Evolutionary conservation across 2,329 filamentous ascomycete genomes (phyloP), one percentile per base, ranked within the genome.

Genomic region (Rhynchosporium agropyri): DNA sequence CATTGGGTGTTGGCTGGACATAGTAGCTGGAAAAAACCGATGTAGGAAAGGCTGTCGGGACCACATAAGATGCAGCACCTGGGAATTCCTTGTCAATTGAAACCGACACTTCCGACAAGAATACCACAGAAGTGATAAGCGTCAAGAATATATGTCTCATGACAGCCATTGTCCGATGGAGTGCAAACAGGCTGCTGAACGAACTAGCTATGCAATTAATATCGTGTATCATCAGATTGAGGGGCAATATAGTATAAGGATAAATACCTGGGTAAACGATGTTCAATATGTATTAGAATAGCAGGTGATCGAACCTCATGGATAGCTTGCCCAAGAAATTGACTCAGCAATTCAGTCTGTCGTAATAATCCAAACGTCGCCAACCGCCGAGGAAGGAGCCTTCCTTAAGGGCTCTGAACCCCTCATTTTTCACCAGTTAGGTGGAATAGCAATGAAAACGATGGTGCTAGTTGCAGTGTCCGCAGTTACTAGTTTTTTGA

Each of bases 11-110:
- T 3, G 79, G 77, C 26, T 77, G 75, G 60, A 78, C 72, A 67
- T 80, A 80, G 68, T 84, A 84, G 59, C 76, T 81, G 33, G 78
- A 76, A 69, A 82, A 84, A 8, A 77, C 78, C 4, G 77, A 77
- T 0, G 81, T 82, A 5, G 81, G 82, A 63, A 83, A 83, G 3
- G 78, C 80, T 9, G 77, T 74, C 0, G 79, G 76, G 9, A 79
- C 79, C 20, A 77, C 74, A 63, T 75, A 80, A 4, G 74, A 75
- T 40, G 74, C 61, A 6, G 67, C 67, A 4, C 76, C 77, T 3
- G 77, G 77, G 4, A 74, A 61, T 2, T 66, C 45, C 40, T 46
- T 56, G 0, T 43, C 13, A 7, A 12, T 49, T 10, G 45, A 50
- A 54, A 53, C 60, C 36, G 51, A 40, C n/a, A 12, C 50, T 2